Evolutionary conservation across 108 stramenopile genomes (phyloP).

Genomic region (Pelagomonas calceolata): DNA sequence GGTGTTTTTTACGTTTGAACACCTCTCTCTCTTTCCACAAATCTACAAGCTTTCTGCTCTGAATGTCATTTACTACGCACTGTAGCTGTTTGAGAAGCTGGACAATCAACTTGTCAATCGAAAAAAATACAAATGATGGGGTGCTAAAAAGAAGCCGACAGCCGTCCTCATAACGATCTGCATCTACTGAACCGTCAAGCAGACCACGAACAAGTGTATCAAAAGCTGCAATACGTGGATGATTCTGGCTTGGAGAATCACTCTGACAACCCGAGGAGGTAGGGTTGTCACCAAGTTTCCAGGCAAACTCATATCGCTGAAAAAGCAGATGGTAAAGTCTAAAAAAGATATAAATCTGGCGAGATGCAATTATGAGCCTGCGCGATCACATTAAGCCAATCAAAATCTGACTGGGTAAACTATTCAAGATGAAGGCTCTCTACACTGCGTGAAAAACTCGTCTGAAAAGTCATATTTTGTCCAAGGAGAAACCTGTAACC

Average conservation of each 20-base stretch:
- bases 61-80: conserved; percentile 16
- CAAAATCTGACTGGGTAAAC: not conserved
- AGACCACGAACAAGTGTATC: conserved; percentile 29
- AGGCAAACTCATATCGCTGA: conserved; percentile 22
- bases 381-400: conserved; percentile 3
- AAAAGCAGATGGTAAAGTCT: conserved; percentile 36
- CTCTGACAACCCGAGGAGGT: not conserved
- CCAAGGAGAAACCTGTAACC: too few species aligned
- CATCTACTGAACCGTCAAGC: conserved; percentile 22
- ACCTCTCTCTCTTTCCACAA: too few species aligned
- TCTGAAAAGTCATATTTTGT: too few species aligned
- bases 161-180: conserved; percentile 33
- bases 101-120: conserved; percentile 33
- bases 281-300: conserved; percentile 7
- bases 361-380: not conserved
- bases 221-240: conserved; percentile 27
- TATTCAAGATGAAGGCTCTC: conserved; percentile 1
- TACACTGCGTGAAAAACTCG: too few species aligned
- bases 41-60: too few species aligned
- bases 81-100: conserved; percentile 24
- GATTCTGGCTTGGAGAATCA: not conserved
- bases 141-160: conserved; percentile 39
- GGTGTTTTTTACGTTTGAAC: too few species aligned
- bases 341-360: conserved; percentile 30
- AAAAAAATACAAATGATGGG: conserved; percentile 25